Evolutionary conservation across 1,284 basidiomycete species (phyloP), one percentile per base, ranked within the genome.

Genomic region (Pseudozyma thailandica): DNA sequence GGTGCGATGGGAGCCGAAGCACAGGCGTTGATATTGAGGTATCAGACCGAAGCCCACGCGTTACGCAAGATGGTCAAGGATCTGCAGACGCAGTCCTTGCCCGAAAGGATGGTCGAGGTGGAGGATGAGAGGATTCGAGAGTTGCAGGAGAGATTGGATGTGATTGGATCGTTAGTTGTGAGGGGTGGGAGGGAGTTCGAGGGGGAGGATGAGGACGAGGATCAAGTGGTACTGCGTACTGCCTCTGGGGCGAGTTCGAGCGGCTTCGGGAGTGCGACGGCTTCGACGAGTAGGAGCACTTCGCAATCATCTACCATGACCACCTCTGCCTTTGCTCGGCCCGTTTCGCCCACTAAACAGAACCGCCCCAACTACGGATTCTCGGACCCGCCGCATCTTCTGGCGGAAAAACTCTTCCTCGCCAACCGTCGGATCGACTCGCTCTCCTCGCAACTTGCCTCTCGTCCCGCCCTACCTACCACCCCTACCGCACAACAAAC

Each of bases 331-430:
- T 50, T 39, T 20, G 71, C 66, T 0, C 63, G 76, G 3, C 77
- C 78, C 6, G 70, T 78, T 0, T 75, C 74, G 4, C 76, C 78
- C 1, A 46, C 57, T 20, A 79, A 78, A 48, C 66, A 23, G 10
- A 13, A 3, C 46, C 31, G 45, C 9, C 27, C 9, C 50, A 49
- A 30, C 23, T 50, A 12, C 31, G 52, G 52, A 38, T 73, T 78
- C 46, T 63, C 69, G 33, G 72, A 77, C 35, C 68, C 78, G n/a
- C 62, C 68, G 8, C 65, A 72, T 9, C 26, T 72, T 3, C 64
- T 81, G n/a, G 73, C 74, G 7, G 78, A 80, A 23, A 75, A 80
- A 43, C 75, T 81, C 10, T 78, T 77, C 47, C 59, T 65, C 8
- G 76, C 79, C 18, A 62, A 73, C 16, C 53, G 38, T 4, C 63